Percentiles rank a stretch among this genome's conserved stretches.
Conservation (phyloP, 129 eudicot species). For the Cynara cardunculus region DNA sequence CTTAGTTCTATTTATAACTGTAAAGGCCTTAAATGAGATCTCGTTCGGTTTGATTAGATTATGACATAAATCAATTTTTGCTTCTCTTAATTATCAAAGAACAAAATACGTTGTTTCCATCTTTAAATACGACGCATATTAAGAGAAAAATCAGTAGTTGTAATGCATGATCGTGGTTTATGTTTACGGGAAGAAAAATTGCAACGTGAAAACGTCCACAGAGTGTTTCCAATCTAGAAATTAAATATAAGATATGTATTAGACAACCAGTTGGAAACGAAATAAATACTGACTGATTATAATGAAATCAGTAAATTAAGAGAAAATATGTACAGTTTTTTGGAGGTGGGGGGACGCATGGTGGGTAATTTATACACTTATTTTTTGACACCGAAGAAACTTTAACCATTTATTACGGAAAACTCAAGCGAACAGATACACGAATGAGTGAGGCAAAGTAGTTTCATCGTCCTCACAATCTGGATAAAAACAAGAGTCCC, state of each 20-base stretch:
- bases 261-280: background rate
- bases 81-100: background rate
- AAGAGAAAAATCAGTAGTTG: background rate
- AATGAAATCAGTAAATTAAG: background rate
- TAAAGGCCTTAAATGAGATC: too few species aligned
- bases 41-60: background rate
- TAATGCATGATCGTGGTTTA: background rate
- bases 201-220: background rate
- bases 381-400: too few species aligned
- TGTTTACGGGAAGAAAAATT: background rate
- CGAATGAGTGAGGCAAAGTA: too few species aligned
- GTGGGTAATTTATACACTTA: background rate
- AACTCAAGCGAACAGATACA: too few species aligned
- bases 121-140: background rate
- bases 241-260: background rate
- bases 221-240: too few species aligned
- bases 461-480: too few species aligned
- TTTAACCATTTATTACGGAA: too few species aligned
- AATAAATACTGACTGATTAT: background rate
- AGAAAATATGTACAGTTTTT: background rate
- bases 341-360: too few species aligned
- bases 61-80: background rate
- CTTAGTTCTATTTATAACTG: background rate
- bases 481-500: too few species aligned
- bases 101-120: background rate